phyloP scores from a whole-genome alignment of 345 rosid species.

The Eucalyptus sideroxylon region DNA sequence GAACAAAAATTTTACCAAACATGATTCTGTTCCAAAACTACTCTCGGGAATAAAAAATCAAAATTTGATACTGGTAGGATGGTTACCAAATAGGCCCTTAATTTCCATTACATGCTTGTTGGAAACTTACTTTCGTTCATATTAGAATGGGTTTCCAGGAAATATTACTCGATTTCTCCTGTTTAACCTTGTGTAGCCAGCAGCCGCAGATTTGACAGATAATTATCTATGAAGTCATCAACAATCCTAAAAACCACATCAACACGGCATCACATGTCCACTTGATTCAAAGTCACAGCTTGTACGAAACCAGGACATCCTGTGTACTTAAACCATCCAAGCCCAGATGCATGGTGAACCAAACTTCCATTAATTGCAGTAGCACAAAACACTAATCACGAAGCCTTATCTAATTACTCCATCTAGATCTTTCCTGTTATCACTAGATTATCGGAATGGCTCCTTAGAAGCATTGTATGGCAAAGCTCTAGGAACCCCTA shows the following conservation, averaged over 20 bases:
- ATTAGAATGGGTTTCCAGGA: neutral
- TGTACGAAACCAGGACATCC: neutral
- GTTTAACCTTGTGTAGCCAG: conserved; percentile 35
- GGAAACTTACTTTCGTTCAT: neutral
- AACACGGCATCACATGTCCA: neutral
- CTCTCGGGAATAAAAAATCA: too few relatives aligned
- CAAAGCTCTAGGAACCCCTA: too few relatives aligned
- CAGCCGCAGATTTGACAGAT: conserved; percentile 63
- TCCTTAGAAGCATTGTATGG: rapidly evolving
- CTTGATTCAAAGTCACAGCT: neutral
- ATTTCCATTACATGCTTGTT: neutral
- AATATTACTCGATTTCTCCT: neutral
- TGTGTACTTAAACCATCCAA: neutral
- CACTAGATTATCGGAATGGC: rapidly evolving
- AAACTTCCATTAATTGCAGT: neutral
- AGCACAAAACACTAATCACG: neutral
- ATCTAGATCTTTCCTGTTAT: neutral
- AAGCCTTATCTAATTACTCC: neutral
- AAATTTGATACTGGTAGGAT: too few relatives aligned
- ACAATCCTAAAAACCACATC: neutral
- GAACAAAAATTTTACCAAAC: too few relatives aligned
- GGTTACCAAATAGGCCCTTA: too few relatives aligned
- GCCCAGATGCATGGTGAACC: conserved; percentile 1
- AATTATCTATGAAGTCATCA: conserved; percentile 15
- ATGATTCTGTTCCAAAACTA: too few relatives aligned